Evolutionary conservation across 148 eudicot genomes (phyloP), one percentile per base, ranked within the genome.

Genomic region (Nepenthes mirabilis): DNA sequence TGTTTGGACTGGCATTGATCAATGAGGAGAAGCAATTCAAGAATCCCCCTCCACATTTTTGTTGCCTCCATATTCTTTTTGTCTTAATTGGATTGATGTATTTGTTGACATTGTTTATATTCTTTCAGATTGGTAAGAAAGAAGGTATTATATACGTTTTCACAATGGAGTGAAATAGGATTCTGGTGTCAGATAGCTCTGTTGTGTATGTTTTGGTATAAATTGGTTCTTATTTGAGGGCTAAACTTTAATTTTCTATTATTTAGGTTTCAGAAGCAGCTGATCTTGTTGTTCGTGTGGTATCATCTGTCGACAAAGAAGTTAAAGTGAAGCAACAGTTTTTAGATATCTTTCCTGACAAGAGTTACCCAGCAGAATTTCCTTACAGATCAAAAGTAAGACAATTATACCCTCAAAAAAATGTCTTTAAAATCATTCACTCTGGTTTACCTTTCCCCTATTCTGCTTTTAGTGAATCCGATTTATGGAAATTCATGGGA

Each of bases 381-480:
- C 83, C 82, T 45, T 91, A 85, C 71, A 80, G 79, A 77, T 84
- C 93, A 57, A 87, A 91, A 82, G 97, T 90, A 71, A 74, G 75
- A 62, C 11, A 33, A 11, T 43, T 47, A 23, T 49, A 2, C 11
- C 52, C 14, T 49, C 6, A 11, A 5, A 2, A 2, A 49, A 49
- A 12, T 23, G 23, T 23, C 23, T 2, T 49, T 5, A 49, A 49
- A 49, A 1, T 49, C 3, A 6, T 5, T 49, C 52, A 49, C 52
- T 11, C 11, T 6, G n/a, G 10, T 5, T 49, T 49, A 49, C 10
- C 52, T 49, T 49, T n/a, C 52, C 11, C 14, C 11, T 11, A 5
- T 49, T n/a, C 52, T n/a, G 2, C 10, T n/a, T n/a, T 49, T 49
- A n/a, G 3, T 49, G n/a, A 2, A n/a, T 49, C 3, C 12, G 11